Base-by-base conservation (phyloP, 1,284 basidiomycete species). In the Ganoderma sinense region DNA sequence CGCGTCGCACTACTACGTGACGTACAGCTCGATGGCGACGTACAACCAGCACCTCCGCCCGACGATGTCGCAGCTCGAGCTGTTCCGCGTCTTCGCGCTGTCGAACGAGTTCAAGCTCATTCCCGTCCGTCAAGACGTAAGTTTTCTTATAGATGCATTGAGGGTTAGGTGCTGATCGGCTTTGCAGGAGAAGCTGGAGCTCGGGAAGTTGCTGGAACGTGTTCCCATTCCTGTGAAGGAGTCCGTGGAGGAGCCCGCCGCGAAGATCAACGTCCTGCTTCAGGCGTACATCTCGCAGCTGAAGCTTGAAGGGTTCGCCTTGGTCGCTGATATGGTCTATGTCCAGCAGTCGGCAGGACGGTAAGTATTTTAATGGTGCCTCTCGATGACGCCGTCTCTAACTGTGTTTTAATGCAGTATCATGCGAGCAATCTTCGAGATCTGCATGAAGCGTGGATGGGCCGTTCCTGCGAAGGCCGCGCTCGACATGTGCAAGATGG, bases 201-300 rank as follows among this genome's bases (percentile, higher is more conserved):
- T 99, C 8, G 89, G 91, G n/a, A 98, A 97, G 80, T 84, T 99
- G 33, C 84, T 99, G 53, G 98, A 99, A 80, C 89, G 97, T 16
- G 97, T 99, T 0, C 98, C 97, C 1, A 97, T 99, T 61, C 97
- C 98, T 0, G 94, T 99, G 77, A 99, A 99, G 83, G 98, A 99
- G 82, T 88, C 92, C 62, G 95, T 98, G 5, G 97, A 99, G 74
- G 97, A 99, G 78, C 95, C 97, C 0, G 93, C 96, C 0, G 95
- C 98, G 39, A 99, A 99, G 84, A 96, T 99, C 83, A 99, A 99
- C 76, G 97, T 99, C 2, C 86, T 99, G 0, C 84, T 99, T 0
- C 98, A 99, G 78, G 92, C 97, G 0, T 99, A 95, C 81, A 97
- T 99, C 74, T 98, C 96, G 0, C 93, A 97, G 76, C 90, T 99